Evolutionary conservation across 2,329 filamentous ascomycete genomes (phyloP), one percentile per base, ranked within the genome.

Genomic region (Phaeosphaeriaceae sp.): DNA sequence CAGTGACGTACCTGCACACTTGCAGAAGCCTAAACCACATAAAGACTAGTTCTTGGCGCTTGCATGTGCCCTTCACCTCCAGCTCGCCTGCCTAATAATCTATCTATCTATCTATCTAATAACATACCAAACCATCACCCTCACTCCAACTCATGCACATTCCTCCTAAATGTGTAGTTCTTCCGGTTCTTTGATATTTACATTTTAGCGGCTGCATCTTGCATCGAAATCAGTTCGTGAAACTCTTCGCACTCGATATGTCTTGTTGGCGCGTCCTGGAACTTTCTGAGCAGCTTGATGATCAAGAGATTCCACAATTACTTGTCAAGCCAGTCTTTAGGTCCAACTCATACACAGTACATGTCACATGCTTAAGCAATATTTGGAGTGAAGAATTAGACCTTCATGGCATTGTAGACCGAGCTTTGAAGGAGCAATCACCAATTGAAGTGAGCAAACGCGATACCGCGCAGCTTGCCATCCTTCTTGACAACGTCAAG

Each of bases 361-460:
- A 83, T 49, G 67, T 93, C 32, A 90, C 88, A 2, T 89, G 93
- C 66, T 78, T 92, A 50, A 85, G 82, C 65, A 82, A 86, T 57
- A 76, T 92, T n/a, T 94, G 89, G 89, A 74, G 77, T 20, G 89
- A 92, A 72, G 78, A 71, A 7, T 74, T 92, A 17, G 81, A 85
- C 47, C 77, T 83, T 17, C 78, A 77, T n/a, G 79, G 77, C 9
- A 87, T 93, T 48, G 80, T 86, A 46, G 75, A 79, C 50, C 83
- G 87, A 50, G 87, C 84, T 23, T 77, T 83, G 47, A 74, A 81
- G 18, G 80, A 87, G 58, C 81, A 85, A 60, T 89, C 87, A 13
- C 86, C 83, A 52, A 91, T 93, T 52, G 88, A 93, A 66, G 86
- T 89, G 1, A 85, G 82, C 65, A 85, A 88, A 57, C 86, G 68